Evolutionary conservation across 805 yeast species (phyloP), one percentile per base, ranked within the genome.

Genomic region (Wickerhamiella australiensis): DNA sequence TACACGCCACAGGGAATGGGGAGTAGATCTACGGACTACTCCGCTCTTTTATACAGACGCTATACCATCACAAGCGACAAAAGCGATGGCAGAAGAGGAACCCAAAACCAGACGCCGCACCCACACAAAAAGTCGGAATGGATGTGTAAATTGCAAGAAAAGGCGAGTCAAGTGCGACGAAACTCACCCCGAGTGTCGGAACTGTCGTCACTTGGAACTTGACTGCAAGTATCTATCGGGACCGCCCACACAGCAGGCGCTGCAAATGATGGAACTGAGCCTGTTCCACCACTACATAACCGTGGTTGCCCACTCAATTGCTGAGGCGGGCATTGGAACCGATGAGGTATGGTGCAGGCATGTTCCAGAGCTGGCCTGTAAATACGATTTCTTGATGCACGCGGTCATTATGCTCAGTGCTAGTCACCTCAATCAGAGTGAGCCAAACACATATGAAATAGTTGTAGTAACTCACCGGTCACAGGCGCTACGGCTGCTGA

Each of bases 161-260:
- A 75, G 97, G 58, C 71, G 96, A 47, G 96, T 90, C 37, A 88
- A 88, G 62, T 88, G 97, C 70, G 96, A 88, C 62, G 96, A 90
- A 64, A 68, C 69, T 0, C 82, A 79, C 53, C 96, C 96, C 0
- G 62, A 69, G 6, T 88, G 97, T 64, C 68, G 69, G 20, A 86
- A 86, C 65, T 88, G 97, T 65, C 66, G 70, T 45, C 80, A 86
- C 53, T 76, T 88, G 78, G 81, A 83, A 20, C 70, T 88, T 31
- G 80, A 76, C 23, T 88, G 97, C 66, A 74, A 81, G 2, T 87
- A 83, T 59, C 59, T 61, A 50, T 42, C 60, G 49, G 46, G 65
- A 52, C 40, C 59, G 55, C 50, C 61, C 52, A 61, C 63, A 54
- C 42, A 57, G 54, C 58, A 63, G 54, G 51, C 65, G 23, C 57